A percentile compares a stretch with the other conserved stretches of the same genome.
phyloP scores from a whole-genome alignment of 129 eudicot genomes.

The Glebionis coronaria region DNA sequence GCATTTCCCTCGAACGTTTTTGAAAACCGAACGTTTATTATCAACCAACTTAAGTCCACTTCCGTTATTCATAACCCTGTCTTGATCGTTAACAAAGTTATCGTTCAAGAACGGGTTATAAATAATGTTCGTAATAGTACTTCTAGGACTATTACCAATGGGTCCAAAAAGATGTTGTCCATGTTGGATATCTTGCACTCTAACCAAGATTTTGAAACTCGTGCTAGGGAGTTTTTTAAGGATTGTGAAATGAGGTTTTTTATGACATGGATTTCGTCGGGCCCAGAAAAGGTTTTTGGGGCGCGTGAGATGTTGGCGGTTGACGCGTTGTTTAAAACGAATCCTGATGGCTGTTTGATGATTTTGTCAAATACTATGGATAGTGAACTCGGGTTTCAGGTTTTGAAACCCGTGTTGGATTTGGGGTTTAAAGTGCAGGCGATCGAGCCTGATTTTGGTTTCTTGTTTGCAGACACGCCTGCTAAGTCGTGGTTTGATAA shows the following conservation, averaged over 20 bases:
- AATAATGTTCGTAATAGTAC: slow-evolving; percentile 26
- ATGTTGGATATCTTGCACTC: slow-evolving; percentile 38
- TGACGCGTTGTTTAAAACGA: slow-evolving; percentile 63
- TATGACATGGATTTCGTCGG: slow-evolving; percentile 79
- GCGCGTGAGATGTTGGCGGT: slow-evolving; percentile 55
- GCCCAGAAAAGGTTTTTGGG: slow-evolving; percentile 39
- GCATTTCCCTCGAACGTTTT: slow-evolving; percentile 14
- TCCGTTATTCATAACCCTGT: slow-evolving; percentile 17
- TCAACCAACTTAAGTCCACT: slow-evolving; percentile 34
- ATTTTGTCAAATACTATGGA: slow-evolving; percentile 61
- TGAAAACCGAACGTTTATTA: slow-evolving; percentile 25
- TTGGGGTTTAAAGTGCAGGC: slow-evolving; percentile 42
- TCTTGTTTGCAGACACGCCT: slow-evolving; percentile 58
- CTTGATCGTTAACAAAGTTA: slow-evolving; percentile 33
- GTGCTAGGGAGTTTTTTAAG: slow-evolving; percentile 33
- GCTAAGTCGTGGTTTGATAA: slow-evolving; percentile 56
- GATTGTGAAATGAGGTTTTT: slow-evolving; percentile 51
- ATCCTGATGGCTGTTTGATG: slow-evolving; percentile 63
- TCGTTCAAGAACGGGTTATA: slow-evolving; percentile 10
- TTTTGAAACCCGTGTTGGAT: slow-evolving; percentile 45
- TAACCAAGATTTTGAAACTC: slow-evolving; percentile 35
- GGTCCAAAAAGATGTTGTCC: slow-evolving; percentile 41
- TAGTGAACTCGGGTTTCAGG: slow-evolving; percentile 32
- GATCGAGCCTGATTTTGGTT: slow-evolving; percentile 44
- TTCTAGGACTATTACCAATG: slow-evolving; percentile 24